A percentile compares a stretch with the other conserved stretches of the same genome.
Conservation (phyloP, 2,329 filamentous ascomycete species). For the Fusarium dimerum region DNA sequence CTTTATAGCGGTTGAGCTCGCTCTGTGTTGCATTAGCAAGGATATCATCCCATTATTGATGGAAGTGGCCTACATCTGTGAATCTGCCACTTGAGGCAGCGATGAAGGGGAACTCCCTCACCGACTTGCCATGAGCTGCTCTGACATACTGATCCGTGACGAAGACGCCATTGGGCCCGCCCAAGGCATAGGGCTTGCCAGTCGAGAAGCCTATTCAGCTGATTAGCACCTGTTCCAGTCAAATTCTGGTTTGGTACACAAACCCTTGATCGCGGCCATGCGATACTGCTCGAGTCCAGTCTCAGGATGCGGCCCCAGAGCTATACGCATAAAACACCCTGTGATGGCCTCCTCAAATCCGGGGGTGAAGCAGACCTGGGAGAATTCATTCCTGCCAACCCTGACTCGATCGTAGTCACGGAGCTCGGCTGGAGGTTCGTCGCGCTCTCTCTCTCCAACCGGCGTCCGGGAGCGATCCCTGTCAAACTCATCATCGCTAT, state of each 20-base stretch:
- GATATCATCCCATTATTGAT: not conserved
- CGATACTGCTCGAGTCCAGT: constrained; percentile 79
- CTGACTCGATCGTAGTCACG: constrained; percentile 83
- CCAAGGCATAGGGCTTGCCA: constrained; percentile 82
- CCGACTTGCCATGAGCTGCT: constrained; percentile 78
- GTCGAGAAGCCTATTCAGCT: constrained; percentile 66
- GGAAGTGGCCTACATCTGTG: constrained; percentile 63
- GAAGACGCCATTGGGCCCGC: constrained; percentile 74
- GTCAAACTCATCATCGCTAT: constrained; percentile 80
- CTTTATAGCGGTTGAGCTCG: constrained; percentile 81
- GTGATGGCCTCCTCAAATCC: constrained; percentile 80
- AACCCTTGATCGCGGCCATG: constrained; percentile 85
- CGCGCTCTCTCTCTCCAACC: constrained; percentile 67
- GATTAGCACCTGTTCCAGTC: constrained; percentile 20
- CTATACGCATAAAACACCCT: constrained; percentile 84
- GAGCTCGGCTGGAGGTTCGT: constrained; percentile 70
- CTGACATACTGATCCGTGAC: constrained; percentile 84
- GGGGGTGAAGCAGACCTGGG: constrained; percentile 90
- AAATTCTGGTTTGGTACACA: constrained; percentile 10
- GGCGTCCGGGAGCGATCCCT: constrained; percentile 56
- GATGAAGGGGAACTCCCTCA: constrained; percentile 87
- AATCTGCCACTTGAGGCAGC: constrained; percentile 84
- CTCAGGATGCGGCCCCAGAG: constrained; percentile 73
- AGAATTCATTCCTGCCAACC: constrained; percentile 83
- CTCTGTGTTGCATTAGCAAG: constrained; percentile 46